Percentiles rank a stretch among this genome's conserved stretches.
phyloP scores from a whole-genome alignment of 1,139 yeast genomes.

The Nakaseomyces delphensis region DNA sequence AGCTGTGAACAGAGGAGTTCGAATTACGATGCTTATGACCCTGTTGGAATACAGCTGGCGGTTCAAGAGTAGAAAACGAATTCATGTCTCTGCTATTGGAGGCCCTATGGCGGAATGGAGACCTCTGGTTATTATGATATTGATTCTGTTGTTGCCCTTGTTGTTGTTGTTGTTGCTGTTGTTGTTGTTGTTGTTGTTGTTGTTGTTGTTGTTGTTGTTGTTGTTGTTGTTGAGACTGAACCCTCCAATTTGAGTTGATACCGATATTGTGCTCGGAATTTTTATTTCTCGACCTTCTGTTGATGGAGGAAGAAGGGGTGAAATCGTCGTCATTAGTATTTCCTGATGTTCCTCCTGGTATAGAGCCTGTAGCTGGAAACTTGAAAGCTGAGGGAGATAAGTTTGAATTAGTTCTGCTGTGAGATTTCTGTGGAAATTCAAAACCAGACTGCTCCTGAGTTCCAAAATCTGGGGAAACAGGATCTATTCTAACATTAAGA shows the following conservation, averaged over 20 bases:
- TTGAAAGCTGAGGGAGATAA: constrained; percentile 19
- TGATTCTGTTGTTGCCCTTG: constrained; percentile 11
- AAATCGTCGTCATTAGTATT: constrained; percentile 27
- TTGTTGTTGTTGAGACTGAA: constrained; percentile 25
- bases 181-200: constrained; percentile 20
- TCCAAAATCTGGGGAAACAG: constrained; percentile 13
- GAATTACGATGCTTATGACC: constrained; percentile 75
- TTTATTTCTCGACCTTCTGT: constrained; percentile 32
- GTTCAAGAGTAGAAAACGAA: constrained; percentile 36
- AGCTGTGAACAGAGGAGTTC: constrained; percentile 37
- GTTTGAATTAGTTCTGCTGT: constrained; percentile 28
- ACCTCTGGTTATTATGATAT: constrained; percentile 20
- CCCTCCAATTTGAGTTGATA: constrained; percentile 62
- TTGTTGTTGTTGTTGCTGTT: constrained; percentile 14
- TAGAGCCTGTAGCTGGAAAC: constrained; percentile 16
- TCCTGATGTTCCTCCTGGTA: constrained; percentile 12
- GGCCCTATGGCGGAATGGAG: constrained; percentile 26
- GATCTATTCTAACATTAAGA: constrained; percentile 11
- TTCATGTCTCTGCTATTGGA: constrained; percentile 30
- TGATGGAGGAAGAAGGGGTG: constrained; percentile 32
- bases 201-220: constrained; percentile 15
- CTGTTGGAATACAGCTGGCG: constrained; percentile 56
- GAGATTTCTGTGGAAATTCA: constrained; percentile 40
- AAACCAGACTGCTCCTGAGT: constrained; percentile 31
- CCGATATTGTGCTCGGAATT: constrained; percentile 29